Evolutionary conservation across 441 rosid genomes (phyloP), one percentile per base, ranked within the genome.

Genomic region (Omphalea diandra): DNA sequence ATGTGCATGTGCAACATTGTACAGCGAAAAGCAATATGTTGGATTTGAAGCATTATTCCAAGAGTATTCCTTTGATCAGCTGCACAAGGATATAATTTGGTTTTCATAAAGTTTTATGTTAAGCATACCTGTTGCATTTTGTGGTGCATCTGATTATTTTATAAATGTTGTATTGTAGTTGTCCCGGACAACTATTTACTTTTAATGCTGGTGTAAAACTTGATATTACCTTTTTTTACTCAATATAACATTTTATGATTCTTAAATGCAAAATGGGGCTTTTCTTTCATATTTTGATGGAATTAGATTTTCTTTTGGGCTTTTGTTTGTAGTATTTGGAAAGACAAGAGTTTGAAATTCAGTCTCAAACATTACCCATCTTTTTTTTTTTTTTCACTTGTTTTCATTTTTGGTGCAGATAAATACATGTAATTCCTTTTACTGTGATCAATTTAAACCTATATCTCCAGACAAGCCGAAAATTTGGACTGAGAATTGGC

Each of bases 401-500:
- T 43, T 71, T 78, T 73, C 31, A 64, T 52, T 38, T 63, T 33
- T 53, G 69, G 27, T 81, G 86, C 96, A 92, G 98, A 95, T 95
- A 41, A 85, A 89, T 80, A 90, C 98, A 22, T 92, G 97, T 73
- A 95, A 95, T 79, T 83, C 83, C 76, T 95, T 95, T 75, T 95
- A 95, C 79, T 93, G 98, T 69, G 98, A 95, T 78, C 82, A 88
- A 47, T 92, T 88, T 78, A 84, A 78, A 70, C 97, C 98, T 53
- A 88, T 85, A 75, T 80, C 81, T 67, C 90, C 93, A 0, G 87
- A 85, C 82, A 90, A 87, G 80, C 99, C 99, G n/a, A 95, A 92
- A 75, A 85, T 95, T 33, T 95, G 99, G 98, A 95, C 99, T 52
- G 98, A 95, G 86, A 92, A 95, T 74, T 95, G 99, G 99, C 98